Conservation (phyloP, 2,329 filamentous ascomycete species). For the Penicillium sp. region DNA sequence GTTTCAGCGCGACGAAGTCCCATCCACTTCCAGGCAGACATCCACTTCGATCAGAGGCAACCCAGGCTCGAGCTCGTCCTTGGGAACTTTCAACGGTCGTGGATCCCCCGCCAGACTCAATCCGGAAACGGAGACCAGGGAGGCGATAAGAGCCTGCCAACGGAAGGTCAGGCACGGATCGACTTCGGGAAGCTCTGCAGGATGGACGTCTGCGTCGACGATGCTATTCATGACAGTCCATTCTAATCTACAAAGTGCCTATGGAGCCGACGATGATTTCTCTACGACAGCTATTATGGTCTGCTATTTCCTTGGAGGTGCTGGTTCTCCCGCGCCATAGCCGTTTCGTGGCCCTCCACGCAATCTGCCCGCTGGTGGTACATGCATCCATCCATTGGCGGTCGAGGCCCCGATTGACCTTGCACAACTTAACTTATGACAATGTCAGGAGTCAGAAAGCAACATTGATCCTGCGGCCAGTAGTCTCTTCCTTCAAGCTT, state of each 20-base stretch:
- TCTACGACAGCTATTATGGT: neutral
- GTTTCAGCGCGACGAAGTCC: too few species aligned
- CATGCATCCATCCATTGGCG: neutral
- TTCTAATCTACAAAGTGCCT: too few species aligned
- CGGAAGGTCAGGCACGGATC: conserved; percentile 7
- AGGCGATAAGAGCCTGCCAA: conserved; percentile 27
- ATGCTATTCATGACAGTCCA: too few species aligned
- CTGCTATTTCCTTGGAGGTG: neutral
- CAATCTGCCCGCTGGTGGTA: conserved; percentile 10
- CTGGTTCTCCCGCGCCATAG: conserved; percentile 1
- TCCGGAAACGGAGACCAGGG: conserved; percentile 34
- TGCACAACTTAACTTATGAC: neutral
- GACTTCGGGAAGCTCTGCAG: neutral
- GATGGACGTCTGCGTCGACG: neutral
- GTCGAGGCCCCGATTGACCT: neutral
- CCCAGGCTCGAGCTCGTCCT: neutral
- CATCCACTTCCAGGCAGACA: neutral
- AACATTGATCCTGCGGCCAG: neutral
- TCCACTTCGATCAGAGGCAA: neutral
- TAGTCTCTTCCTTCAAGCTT: neutral
- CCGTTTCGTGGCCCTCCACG: conserved; percentile 21
- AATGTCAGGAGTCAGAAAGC: neutral
- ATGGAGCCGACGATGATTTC: too few species aligned
- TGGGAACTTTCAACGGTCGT: conserved; percentile 30
- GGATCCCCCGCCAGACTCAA: conserved; percentile 38